Base-by-base conservation (phyloP, 2,329 filamentous ascomycete genomes). In the Hortaea werneckii region DNA sequence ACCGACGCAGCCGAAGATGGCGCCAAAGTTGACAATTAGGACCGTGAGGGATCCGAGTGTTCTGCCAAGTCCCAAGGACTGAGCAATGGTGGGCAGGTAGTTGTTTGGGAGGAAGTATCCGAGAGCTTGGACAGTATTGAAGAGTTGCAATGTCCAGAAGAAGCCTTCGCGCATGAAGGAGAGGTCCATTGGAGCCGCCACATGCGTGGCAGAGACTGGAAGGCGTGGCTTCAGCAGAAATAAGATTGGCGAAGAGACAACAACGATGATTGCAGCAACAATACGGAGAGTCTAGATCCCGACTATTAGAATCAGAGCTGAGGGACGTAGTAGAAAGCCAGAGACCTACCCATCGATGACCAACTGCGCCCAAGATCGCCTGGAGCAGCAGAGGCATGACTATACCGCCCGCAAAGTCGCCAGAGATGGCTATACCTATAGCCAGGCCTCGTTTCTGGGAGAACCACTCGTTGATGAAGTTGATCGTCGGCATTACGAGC, bases 401-500 rank as follows among this genome's bases (percentile, higher is more conserved):
- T 4, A 68, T 65, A 3, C 73, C 37, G 64, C 42, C 20, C 11
- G 10, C 42, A 42, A 6, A 41, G n/a, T 38, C 37, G 37, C 37
- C 37, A 8, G 37, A 53, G 7, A 7, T 34, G 30, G 74, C 70
- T 5, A 70, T 67, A 4, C 75, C 75, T 54, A 70, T 73, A 0
- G 74, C 75, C 27, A 78, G 65, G 1, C 74, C 73, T 53, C 74
- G 71, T 13, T 67, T 62, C 10, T 60, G 62, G n/a, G 76, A 63
- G 59, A 77, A 78, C 68, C 59, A 82, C 53, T 77, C 37, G 47
- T 77, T 73, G 26, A 77, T 58, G 45, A 70, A 72, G 37, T 71
- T 59, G n/a, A 75, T 67, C 2, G 67, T 67, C 0, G 71, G 73
- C n/a, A 58, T 73, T 57, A 67, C 79, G 5, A 75, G 55, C 1